These are phyloP conservation scores for Didymella segeticola DNA, from an alignment of 2,329 filamentous ascomycete genomes.

Conservation along the genomic window DNA sequence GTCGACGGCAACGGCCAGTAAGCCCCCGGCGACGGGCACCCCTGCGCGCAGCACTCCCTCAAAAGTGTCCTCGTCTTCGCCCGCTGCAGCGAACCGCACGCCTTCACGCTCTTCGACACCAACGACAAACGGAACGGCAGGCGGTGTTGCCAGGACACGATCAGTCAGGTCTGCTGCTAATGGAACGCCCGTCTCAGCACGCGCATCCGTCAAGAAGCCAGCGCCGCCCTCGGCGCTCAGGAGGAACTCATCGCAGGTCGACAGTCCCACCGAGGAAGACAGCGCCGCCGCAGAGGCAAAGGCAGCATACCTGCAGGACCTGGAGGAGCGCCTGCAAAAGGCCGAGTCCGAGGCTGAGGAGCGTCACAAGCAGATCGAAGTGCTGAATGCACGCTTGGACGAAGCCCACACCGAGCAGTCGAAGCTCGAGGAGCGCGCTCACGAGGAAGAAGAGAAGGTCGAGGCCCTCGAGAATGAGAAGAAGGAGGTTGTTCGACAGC, in stretches of 20 bases:
- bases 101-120: conserved; percentile 40
- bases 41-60: conserved; percentile 33
- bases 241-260: conserved; percentile 45
- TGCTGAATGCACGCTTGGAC: conserved; percentile 84
- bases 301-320: conserved; percentile 78
- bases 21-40: conserved; percentile 44
- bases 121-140: conserved; percentile 35
- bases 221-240: conserved; percentile 43
- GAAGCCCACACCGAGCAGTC: conserved; percentile 83
- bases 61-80: conserved; percentile 38
- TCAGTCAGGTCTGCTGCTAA: conserved; percentile 40
- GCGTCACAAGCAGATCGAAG: conserved; percentile 81
- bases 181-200: conserved; percentile 49
- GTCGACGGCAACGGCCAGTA: conserved; percentile 47
- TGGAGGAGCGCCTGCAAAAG: conserved; percentile 81
- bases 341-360: conserved; percentile 80
- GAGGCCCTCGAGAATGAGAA: conserved; percentile 85
- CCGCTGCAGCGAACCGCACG: conserved; percentile 42
- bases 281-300: conserved; percentile 81
- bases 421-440: conserved; percentile 84
- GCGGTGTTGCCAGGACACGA: conserved; percentile 39
- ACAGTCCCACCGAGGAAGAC: conserved; percentile 40
- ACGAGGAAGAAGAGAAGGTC: conserved; percentile 84
- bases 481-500: conserved; percentile 80
- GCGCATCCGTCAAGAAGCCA: conserved; percentile 48